A percentile compares a stretch with the other conserved stretches of the same genome.
These are phyloP conservation scores for Noccaea bulbosa DNA, from an alignment of 345 rosid species.

Conservation along the genomic window DNA sequence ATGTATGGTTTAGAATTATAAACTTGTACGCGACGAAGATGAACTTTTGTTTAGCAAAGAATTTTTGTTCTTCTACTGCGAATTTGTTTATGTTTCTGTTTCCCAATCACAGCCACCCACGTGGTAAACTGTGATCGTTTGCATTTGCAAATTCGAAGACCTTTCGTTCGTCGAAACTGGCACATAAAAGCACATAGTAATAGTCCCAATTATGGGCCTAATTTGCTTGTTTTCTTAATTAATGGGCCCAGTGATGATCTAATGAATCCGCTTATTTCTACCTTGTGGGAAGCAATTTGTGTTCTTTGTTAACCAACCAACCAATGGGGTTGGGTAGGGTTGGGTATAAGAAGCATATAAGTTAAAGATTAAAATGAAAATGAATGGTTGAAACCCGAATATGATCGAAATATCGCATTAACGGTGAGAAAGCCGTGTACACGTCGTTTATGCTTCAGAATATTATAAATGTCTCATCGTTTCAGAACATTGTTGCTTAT, in stretches of 20 bases:
- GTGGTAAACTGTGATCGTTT: not conserved
- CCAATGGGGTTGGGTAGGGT: constrained; percentile 12
- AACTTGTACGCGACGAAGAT: not conserved
- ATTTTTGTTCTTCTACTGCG: not conserved
- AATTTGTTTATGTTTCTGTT: not conserved
- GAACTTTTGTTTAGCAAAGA: too few relatives aligned
- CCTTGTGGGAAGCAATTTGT: constrained; percentile 32
- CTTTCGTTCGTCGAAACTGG: not conserved
- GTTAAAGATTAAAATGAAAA: constrained; percentile 19
- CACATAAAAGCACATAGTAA: constrained; percentile 6
- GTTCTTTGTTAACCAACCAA: not conserved
- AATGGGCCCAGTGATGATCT: not conserved
- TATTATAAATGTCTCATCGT: constrained; percentile 44
- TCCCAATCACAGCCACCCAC: not conserved
- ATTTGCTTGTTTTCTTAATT: not conserved
- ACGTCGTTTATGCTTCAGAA: constrained; percentile 43
- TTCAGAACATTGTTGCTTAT: constrained; percentile 35
- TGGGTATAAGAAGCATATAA: not conserved
- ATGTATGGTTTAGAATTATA: not conserved
- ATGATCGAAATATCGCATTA: constrained; percentile 30
- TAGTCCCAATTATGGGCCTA: not conserved
- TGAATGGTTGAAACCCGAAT: constrained; percentile 23
- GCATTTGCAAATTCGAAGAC: too few relatives aligned
- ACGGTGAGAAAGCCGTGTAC: constrained; percentile 47
- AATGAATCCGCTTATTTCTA: not conserved